Evolutionary conservation across 2,329 filamentous ascomycete species (phyloP).

Genomic region (Thielaviopsis cerberus): DNA sequence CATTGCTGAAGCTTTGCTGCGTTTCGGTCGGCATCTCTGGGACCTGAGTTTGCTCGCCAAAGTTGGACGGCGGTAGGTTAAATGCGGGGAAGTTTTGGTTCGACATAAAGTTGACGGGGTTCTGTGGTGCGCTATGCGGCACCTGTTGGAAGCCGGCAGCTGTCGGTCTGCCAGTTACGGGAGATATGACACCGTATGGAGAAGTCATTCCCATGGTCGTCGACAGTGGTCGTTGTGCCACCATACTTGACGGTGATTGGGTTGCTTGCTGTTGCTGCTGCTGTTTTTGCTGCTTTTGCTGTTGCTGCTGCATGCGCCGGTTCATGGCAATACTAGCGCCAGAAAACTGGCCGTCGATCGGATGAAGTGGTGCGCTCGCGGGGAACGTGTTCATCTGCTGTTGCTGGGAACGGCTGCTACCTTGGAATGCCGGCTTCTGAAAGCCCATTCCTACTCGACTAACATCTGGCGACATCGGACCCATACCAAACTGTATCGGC

Average conservation of each 20-base stretch:
- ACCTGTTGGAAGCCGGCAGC: slow-evolving; percentile 19
- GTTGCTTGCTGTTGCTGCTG: not conserved
- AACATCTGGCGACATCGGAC: slow-evolving; percentile 29
- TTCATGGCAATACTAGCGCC: slow-evolving; percentile 1
- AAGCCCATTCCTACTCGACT: slow-evolving; percentile 26
- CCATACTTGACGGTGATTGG: slow-evolving; percentile 6
- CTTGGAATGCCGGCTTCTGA: slow-evolving; percentile 18
- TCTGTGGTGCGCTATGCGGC: slow-evolving; percentile 24
- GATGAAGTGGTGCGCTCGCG: slow-evolving; percentile 8
- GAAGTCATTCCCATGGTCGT: slow-evolving; percentile 17
- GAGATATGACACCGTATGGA: slow-evolving; percentile 33
- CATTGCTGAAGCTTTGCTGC: slow-evolving; percentile 9
- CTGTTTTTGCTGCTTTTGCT: not conserved
- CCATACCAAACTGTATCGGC: slow-evolving; percentile 20
- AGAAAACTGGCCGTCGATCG: slow-evolving; percentile 9
- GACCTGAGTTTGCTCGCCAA: slow-evolving; percentile 16
- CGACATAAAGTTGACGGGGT: slow-evolving; percentile 32
- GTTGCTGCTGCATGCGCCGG: not conserved
- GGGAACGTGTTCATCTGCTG: slow-evolving; percentile 13
- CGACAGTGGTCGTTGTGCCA: not conserved
- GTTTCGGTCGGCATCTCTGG: not conserved
- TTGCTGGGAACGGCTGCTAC: not conserved
- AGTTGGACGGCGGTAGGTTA: slow-evolving; percentile 42
- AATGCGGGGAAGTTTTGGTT: slow-evolving; percentile 46
- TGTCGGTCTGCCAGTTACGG: slow-evolving; percentile 30